Conservation (phyloP, 2,329 filamentous ascomycete species). For the Botrytis medusae region DNA sequence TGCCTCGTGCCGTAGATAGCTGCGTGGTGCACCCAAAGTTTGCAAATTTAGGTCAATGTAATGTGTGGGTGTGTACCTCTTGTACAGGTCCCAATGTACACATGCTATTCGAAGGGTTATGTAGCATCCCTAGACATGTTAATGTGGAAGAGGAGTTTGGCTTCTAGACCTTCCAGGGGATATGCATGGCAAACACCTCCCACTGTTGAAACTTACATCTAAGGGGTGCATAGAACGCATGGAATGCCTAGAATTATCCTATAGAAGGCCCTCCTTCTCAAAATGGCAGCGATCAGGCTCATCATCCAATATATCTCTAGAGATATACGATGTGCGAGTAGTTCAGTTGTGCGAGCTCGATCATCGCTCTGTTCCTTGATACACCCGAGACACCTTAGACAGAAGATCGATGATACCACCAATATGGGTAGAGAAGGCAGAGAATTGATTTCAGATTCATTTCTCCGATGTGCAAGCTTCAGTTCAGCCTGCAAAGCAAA, state of each 20-base stretch:
- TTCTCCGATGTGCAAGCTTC: not conserved
- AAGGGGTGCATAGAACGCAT: constrained; percentile 7
- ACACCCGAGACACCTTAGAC: not conserved
- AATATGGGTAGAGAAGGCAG: not conserved
- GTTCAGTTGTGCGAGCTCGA: not conserved
- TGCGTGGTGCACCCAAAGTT: not conserved
- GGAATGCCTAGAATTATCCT: not conserved
- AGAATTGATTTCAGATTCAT: not conserved
- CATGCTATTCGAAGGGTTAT: not conserved
- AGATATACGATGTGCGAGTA: not conserved
- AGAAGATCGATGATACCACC: not conserved
- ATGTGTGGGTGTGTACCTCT: not conserved
- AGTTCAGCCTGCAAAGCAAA: not conserved
- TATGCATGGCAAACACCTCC: constrained; percentile 2
- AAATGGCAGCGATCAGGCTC: not conserved
- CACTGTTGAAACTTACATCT: not conserved
- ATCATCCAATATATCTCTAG: not conserved
- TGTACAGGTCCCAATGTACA: not conserved
- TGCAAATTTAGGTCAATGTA: not conserved
- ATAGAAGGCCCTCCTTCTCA: not conserved
- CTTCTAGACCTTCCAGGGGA: constrained; percentile 5
- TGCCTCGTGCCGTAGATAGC: not conserved
- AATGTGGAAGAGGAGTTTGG: not conserved
- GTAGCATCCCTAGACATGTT: not conserved
- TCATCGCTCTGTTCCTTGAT: not conserved